Base-by-base conservation (phyloP, 495 filamentous ascomycete genomes). In the Thermochaetoides thermophila region DNA sequence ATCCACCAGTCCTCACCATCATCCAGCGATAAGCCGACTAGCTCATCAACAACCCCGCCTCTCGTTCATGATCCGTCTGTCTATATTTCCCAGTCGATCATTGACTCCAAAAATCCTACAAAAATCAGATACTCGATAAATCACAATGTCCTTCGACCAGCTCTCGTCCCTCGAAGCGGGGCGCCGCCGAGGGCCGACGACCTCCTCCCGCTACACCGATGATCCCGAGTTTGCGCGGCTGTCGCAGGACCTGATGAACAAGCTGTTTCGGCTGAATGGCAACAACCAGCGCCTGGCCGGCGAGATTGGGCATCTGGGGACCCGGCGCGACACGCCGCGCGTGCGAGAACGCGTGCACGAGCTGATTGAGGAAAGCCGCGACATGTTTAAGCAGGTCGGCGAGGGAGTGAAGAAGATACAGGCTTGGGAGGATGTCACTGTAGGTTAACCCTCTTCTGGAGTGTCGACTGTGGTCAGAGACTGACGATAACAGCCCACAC, bases 321-420 rank as follows among this genome's bases (percentile, higher is more conserved):
- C 84, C 6, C 79, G 77, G 53, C 75, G 81, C 7, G 89, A 99
- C 50, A 94, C 84, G 3, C 84, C 87, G 29, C 71, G 82, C 25
- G 81, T 93, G 30, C 76, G 91, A 28, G 85, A 95, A 57, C 67
- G 89, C 40, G 84, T 96, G 17, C 81, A 84, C 43, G 74, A 77
- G 40, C 60, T 87, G 3, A 68, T 95, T 6, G 80, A 91, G 39
- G 83, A 95, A 57, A 82, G 83, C 20, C 73, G 79, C 12, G 62
- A 71, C 17, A 69, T 72, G n/a, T 95, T 96, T 65, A 92, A 92
- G 56, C 81, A 87, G 16, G 78, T 87, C 14, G 86, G 82, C 31
- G 89, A 96, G 49, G 83, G 82, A 7, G 69, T 96, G 37, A 93
- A 95, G 73, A 87, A 79, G 59, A 68, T 93, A 21, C 74, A 85